Percentiles rank a stretch among this genome's conserved stretches.
Conservation (phyloP, 257 asterid species). For the Oldenlandia corymbosa region DNA sequence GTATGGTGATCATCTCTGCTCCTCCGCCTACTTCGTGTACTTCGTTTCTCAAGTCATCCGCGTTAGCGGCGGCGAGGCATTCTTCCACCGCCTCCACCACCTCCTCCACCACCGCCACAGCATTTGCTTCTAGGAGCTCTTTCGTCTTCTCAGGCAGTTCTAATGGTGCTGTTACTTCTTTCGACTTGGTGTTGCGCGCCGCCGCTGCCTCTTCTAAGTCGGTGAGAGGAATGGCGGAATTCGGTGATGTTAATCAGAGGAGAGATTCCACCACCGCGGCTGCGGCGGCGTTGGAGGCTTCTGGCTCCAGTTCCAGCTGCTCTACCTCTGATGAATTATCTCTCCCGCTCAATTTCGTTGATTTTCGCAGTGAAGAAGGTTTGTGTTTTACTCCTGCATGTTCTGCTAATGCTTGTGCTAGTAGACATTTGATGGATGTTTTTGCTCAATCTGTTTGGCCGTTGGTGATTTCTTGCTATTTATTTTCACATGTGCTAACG, state of each 20-base stretch:
- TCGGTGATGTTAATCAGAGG: slow-evolving; percentile 29
- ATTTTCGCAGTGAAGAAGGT: slow-evolving; percentile 69
- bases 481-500: neutral
- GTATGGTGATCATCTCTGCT: slow-evolving; percentile 46
- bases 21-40: slow-evolving; percentile 22
- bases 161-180: too few species aligned
- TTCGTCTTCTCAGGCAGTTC: slow-evolving; percentile 18
- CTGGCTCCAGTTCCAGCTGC: slow-evolving; percentile 26
- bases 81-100: neutral
- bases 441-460: neutral
- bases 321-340: slow-evolving; percentile 46
- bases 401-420: neutral
- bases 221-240: slow-evolving; percentile 39
- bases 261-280: slow-evolving; percentile 21
- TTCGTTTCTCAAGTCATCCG: slow-evolving; percentile 24
- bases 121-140: slow-evolving; percentile 4
- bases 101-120: slow-evolving; percentile 2
- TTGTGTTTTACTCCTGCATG: neutral
- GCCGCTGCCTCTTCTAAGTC: slow-evolving; percentile 40
- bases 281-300: slow-evolving; percentile 31
- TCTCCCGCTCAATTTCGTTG: slow-evolving; percentile 47
- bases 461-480: too few species aligned
- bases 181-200: slow-evolving; percentile 20
- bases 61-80: slow-evolving; percentile 23
- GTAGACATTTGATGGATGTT: neutral